Evolutionary conservation across 169 alveolate species (phyloP).

Genomic region (Plasmodium ovale): DNA sequence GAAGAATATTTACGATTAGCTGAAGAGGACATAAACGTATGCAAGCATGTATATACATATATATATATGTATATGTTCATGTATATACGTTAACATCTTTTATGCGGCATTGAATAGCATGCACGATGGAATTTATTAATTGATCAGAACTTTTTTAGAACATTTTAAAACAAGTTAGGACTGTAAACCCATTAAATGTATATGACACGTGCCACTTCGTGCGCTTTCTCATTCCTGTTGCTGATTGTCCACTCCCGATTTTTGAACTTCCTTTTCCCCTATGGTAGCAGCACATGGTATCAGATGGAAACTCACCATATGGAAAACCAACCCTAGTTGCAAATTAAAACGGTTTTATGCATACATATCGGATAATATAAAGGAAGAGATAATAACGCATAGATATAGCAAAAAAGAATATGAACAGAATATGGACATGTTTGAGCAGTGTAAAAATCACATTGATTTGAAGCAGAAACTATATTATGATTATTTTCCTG

Average conservation of each 20-base stretch:
- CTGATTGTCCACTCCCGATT: not conserved
- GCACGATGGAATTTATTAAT: too few relatives aligned
- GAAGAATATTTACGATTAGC: too few relatives aligned
- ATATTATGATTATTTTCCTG: conserved; percentile 43
- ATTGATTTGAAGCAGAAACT: conserved; percentile 60
- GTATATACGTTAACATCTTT: too few relatives aligned
- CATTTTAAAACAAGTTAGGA: too few relatives aligned
- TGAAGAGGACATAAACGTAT: too few relatives aligned
- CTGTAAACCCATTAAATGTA: not conserved
- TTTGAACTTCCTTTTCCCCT: not conserved
- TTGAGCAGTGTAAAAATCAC: conserved; percentile 52
- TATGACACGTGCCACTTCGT: too few relatives aligned
- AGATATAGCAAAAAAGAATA: conserved; percentile 55
- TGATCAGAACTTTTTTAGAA: too few relatives aligned
- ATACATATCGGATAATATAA: conserved; percentile 33
- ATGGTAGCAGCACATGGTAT: not conserved
- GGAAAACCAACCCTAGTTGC: not conserved
- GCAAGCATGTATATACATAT: too few relatives aligned
- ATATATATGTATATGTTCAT: too few relatives aligned
- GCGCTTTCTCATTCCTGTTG: not conserved
- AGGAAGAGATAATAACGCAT: conserved; percentile 53
- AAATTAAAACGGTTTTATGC: conserved; percentile 12
- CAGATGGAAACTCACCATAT: conserved; percentile 24
- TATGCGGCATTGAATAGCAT: too few relatives aligned
- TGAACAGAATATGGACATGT: conserved; percentile 41